Evolutionary conservation across 768 basidiomycete genomes (phyloP).

Genomic region (Amyloporia xantha): DNA sequence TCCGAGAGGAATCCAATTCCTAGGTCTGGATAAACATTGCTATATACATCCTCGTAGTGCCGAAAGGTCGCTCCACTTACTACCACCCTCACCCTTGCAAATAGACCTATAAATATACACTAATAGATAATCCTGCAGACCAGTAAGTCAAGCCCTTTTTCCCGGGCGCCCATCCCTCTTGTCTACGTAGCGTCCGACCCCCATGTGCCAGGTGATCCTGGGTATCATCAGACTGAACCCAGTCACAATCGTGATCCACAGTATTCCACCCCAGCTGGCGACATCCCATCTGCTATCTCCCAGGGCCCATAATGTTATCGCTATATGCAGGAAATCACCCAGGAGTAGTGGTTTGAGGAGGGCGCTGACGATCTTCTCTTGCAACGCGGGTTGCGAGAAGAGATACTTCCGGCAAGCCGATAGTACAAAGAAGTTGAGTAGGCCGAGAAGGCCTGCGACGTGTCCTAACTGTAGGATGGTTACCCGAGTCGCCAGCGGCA

Average conservation of each 20-base stretch:
- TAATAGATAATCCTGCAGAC: not conserved
- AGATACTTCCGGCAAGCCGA: constrained; percentile 56
- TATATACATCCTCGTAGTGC: no score
- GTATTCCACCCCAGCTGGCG: constrained; percentile 56
- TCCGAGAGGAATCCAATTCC: not conserved
- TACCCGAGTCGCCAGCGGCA: constrained; percentile 59
- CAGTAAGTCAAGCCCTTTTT: constrained; percentile 12
- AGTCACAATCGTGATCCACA: constrained; percentile 59
- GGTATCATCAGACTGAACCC: constrained; percentile 65
- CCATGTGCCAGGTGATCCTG: constrained; percentile 67
- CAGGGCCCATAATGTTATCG: constrained; percentile 66
- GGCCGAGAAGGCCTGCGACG: constrained; percentile 67
- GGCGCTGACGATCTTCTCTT: constrained; percentile 64
- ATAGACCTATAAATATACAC: not conserved
- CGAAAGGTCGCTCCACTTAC: no score
- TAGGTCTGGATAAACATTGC: no score
- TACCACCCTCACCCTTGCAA: not conserved
- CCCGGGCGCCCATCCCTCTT: constrained; percentile 41
- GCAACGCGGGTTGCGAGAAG: constrained; percentile 48
- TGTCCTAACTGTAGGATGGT: constrained; percentile 73
- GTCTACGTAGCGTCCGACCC: constrained; percentile 69
- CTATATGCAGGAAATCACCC: constrained; percentile 63
- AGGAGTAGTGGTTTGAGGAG: constrained; percentile 62
- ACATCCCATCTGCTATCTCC: constrained; percentile 65
- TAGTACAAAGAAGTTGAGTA: constrained; percentile 64